Evolutionary conservation across 345 rosid species (phyloP).

Genomic region (Ceriops zippeliana): DNA sequence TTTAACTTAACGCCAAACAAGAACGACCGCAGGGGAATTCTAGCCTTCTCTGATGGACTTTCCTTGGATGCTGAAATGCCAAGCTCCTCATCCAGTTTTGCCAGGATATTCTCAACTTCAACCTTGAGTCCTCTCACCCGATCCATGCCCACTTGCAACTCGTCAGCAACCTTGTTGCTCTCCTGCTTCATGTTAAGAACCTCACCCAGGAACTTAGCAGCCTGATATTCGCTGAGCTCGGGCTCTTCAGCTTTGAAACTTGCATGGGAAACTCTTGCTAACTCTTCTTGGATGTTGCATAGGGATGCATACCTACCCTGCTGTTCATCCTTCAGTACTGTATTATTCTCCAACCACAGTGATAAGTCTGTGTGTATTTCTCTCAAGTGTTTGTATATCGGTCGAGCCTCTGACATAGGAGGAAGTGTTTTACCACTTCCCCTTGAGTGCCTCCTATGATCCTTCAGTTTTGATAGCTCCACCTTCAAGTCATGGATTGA

Average conservation of each 20-base stretch:
- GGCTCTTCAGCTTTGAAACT: constrained; percentile 27
- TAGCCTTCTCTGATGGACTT: constrained; percentile 29
- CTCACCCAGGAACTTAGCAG: constrained; percentile 84
- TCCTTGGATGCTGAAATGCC: constrained; percentile 33
- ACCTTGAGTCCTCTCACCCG: constrained; percentile 39
- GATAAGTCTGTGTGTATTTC: constrained; percentile 70
- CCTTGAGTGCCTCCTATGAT: constrained; percentile 24
- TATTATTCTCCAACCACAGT: constrained; percentile 74
- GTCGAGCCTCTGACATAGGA: constrained; percentile 48
- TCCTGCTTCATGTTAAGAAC: constrained; percentile 88
- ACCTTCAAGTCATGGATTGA: constrained; percentile 56
- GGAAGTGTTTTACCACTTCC: constrained; percentile 31
- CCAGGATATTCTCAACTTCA: constrained; percentile 49
- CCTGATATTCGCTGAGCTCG: constrained; percentile 54
- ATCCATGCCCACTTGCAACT: constrained; percentile 55
- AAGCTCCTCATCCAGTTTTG: constrained; percentile 50
- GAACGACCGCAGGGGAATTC: constrained; percentile 75
- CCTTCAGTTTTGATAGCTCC: constrained; percentile 45
- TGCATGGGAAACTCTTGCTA: constrained; percentile 39
- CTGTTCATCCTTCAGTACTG: constrained; percentile 63
- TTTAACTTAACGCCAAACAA: constrained; percentile 80
- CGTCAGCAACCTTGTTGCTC: constrained; percentile 56
- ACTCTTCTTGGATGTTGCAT: constrained; percentile 61
- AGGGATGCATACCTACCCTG: constrained; percentile 49
- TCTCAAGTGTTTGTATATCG: constrained; percentile 66